These are phyloP conservation scores for Stenocarpella maydis DNA, from an alignment of 2,329 filamentous ascomycete genomes.

Conservation along the genomic window DNA sequence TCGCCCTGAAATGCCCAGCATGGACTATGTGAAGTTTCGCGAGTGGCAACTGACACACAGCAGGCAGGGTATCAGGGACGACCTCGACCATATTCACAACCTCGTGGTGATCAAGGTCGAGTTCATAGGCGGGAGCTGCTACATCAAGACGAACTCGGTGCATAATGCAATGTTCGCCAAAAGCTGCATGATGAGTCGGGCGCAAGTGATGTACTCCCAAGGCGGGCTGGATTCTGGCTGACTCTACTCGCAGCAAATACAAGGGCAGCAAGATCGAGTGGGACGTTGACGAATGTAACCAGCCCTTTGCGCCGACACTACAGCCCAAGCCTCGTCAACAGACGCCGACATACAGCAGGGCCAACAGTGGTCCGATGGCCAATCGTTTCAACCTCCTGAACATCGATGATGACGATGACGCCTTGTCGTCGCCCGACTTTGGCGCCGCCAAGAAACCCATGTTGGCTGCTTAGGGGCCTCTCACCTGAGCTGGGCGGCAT, in stretches of 20 bases:
- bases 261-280: conserved; percentile 76
- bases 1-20: not conserved
- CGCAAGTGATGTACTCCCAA: conserved; percentile 49
- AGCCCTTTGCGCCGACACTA: conserved; percentile 54
- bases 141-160: conserved; percentile 80
- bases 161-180: conserved; percentile 78
- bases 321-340: conserved; percentile 41
- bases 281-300: conserved; percentile 76
- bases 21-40: not conserved
- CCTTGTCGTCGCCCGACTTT: conserved; percentile 39
- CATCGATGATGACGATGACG: conserved; percentile 54
- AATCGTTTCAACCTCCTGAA: conserved; percentile 72
- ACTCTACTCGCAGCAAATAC: conserved; percentile 61
- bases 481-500: not conserved
- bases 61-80: conserved; percentile 66
- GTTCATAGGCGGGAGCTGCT: conserved; percentile 66
- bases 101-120: conserved; percentile 73
- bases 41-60: not conserved
- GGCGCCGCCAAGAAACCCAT: conserved; percentile 38
- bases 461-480: conserved; percentile 39
- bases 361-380: conserved; percentile 44
- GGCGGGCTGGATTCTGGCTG: not conserved
- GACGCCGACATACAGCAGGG: conserved; percentile 44
- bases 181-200: conserved; percentile 77
- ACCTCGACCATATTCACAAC: conserved; percentile 85